Percentiles rank a stretch among this genome's conserved stretches.
phyloP scores from a whole-genome alignment of 2,329 filamentous ascomycete genomes.

The Neonectria punicea region DNA sequence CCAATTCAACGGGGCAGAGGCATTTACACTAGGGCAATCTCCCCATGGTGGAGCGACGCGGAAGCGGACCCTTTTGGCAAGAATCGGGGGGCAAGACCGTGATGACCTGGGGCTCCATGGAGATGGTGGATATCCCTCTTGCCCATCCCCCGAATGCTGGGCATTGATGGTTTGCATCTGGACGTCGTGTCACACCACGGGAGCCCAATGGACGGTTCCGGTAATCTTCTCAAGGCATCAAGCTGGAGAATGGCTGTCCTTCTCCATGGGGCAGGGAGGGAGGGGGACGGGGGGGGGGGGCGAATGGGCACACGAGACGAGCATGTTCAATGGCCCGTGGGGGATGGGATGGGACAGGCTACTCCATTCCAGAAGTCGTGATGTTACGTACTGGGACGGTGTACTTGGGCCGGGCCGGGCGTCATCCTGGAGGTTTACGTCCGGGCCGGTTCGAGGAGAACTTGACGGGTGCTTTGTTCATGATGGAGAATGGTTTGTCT shows the following conservation, averaged over 20 bases:
- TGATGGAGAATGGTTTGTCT: background rate
- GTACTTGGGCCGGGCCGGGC: constrained; percentile 28
- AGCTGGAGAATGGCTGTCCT: constrained; percentile 9
- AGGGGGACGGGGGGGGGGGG: background rate
- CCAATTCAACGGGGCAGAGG: constrained; percentile 22
- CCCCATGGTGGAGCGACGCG: constrained; percentile 36
- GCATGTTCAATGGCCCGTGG: constrained; percentile 25
- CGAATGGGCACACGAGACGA: constrained; percentile 22
- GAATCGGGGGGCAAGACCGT: constrained; percentile 2
- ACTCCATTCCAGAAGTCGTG: constrained; percentile 32
- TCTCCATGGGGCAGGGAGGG: constrained; percentile 28
- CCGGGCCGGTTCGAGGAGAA: constrained; percentile 30
- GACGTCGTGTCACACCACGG: constrained; percentile 10
- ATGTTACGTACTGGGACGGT: constrained; percentile 39
- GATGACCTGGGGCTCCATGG: constrained; percentile 10
- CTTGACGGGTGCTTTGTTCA: background rate
- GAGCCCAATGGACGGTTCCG: background rate
- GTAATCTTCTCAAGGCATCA: background rate
- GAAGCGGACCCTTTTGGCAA: constrained; percentile 17
- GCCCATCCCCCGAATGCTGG: background rate
- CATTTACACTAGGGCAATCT: constrained; percentile 26
- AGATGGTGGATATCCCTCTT: constrained; percentile 5
- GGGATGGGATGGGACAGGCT: constrained; percentile 27
- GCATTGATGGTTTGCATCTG: background rate
- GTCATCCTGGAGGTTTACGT: constrained; percentile 27